phyloP scores from a whole-genome alignment of 2,329 filamentous ascomycete species.

The Verticillium nubilum region DNA sequence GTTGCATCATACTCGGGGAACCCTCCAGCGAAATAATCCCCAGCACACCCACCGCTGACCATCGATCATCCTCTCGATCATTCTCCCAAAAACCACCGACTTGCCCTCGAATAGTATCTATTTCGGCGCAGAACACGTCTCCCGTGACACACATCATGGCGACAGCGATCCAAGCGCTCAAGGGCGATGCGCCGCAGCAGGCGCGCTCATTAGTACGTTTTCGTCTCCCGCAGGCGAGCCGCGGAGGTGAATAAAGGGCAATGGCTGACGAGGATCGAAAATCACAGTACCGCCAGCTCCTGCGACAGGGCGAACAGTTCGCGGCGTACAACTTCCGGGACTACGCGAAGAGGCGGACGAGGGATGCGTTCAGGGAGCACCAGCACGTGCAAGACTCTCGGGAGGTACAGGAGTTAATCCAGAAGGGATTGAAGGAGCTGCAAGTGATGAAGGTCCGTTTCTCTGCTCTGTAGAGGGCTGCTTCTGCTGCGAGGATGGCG shows the following conservation, averaged over 20 bases:
- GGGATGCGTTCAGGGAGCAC: slow-evolving; percentile 85
- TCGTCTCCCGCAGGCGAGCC: neutral
- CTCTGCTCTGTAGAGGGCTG: too few relatives aligned
- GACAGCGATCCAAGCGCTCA: slow-evolving; percentile 26
- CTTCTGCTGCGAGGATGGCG: neutral
- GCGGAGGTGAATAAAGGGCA: neutral
- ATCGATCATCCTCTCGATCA: neutral
- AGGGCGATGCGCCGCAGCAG: slow-evolving; percentile 52
- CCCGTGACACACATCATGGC: slow-evolving; percentile 6
- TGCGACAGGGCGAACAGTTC: slow-evolving; percentile 83
- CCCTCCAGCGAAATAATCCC: slow-evolving; percentile 7
- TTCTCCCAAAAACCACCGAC: neutral
- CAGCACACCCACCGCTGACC: neutral
- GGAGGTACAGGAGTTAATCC: slow-evolving; percentile 79
- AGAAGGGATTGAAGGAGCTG: slow-evolving; percentile 81
- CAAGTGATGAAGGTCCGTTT: slow-evolving; percentile 77
- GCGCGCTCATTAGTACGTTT: slow-evolving; percentile 49
- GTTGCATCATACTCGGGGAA: slow-evolving; percentile 12
- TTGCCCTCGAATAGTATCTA: neutral
- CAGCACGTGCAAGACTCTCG: slow-evolving; percentile 66
- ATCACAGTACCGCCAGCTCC: slow-evolving; percentile 78
- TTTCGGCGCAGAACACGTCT: neutral
- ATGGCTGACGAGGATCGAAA: slow-evolving; percentile 1
- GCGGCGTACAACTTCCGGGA: slow-evolving; percentile 96
- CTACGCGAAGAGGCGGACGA: slow-evolving; percentile 86